Conservation (phyloP, 2,329 filamentous ascomycete genomes). For the Colletotrichum incanum region DNA sequence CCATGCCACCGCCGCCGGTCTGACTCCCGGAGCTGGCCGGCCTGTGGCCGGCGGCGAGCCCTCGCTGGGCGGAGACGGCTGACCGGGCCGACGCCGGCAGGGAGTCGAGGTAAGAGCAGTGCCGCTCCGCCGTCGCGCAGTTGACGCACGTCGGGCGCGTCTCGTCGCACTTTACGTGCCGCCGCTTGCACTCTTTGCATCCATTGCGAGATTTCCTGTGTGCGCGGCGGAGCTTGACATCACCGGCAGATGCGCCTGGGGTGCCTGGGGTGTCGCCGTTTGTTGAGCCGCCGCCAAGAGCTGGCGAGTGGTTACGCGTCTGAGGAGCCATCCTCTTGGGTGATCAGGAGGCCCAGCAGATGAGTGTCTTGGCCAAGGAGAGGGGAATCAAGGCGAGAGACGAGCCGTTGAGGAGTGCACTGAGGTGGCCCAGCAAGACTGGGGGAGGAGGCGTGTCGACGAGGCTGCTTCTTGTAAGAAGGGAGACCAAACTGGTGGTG, state of each 20-base stretch:
- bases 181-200: conserved; percentile 58
- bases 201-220: conserved; percentile 60
- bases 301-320: conserved; percentile 24
- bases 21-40: conserved; percentile 10
- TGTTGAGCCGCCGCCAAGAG: conserved; percentile 43
- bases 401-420: conserved; percentile 11
- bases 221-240: conserved; percentile 53
- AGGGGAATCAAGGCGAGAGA: not conserved
- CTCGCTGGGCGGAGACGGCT: conserved; percentile 22
- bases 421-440: not conserved
- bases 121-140: conserved; percentile 55
- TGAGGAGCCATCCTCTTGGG: conserved; percentile 9
- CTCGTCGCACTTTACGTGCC: conserved; percentile 62
- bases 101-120: conserved; percentile 52
- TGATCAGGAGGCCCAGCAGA: not conserved
- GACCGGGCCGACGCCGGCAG: conserved; percentile 27
- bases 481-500: not conserved
- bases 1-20: not conserved
- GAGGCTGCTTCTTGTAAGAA: not conserved
- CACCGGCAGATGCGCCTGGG: conserved; percentile 19
- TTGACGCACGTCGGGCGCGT: conserved; percentile 57
- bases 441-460: not conserved
- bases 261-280: conserved; percentile 37
- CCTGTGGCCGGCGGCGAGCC: conserved; percentile 16
- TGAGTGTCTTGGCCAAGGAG: not conserved